Base-by-base conservation (phyloP, 140 eudicot genomes). In the Bidens hawaiensis region DNA sequence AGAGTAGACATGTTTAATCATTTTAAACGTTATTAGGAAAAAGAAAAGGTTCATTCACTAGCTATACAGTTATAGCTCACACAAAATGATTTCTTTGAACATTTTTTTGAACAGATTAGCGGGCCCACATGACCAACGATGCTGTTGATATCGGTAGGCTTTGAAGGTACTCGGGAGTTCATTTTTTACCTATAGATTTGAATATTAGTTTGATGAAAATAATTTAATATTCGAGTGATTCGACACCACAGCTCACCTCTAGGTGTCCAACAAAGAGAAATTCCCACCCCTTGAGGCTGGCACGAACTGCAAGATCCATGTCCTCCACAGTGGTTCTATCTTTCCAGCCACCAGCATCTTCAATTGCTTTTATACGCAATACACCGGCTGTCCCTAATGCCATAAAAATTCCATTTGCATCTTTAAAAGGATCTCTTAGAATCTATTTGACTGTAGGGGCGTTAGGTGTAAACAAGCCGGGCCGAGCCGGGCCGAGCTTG, bases 41-140 rank as follows among this genome's bases (percentile, higher is more conserved):
- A 60, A 49, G 36, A 41, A 15, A 19, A 11, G 14, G 51, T 16
- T 48, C 22, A 4, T 30, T 38, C 30, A 5, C 11, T 50, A 50
- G 11, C 30, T 48, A 26, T n/a, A n/a, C n/a, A 31, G 1, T 31
- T 31, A 36, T 68, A 88, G 94, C 87, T 82, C 81, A 25, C 83
- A 75, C 6, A 50, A 48, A 66, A 82, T 64, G 67, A 88, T 88
- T 75, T 88, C 96, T 65, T 68, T 75, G 59, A 82, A 57, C 94
- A 88, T 88, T 73, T 88, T 88, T 62, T 84, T 76, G 61, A 88
- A 82, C 22, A 88, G 79, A 67, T 88, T 88, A 22, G 96, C 96
- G 6, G 96, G 96, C 21, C 96, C 96, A 71, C 96, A 88, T 42
- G 96, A 88, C 96, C 96, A 88, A 6, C 96, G 89, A 56, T 88